Base-by-base conservation (phyloP, 768 basidiomycete genomes). In the Thelephora aurantiotincta region DNA sequence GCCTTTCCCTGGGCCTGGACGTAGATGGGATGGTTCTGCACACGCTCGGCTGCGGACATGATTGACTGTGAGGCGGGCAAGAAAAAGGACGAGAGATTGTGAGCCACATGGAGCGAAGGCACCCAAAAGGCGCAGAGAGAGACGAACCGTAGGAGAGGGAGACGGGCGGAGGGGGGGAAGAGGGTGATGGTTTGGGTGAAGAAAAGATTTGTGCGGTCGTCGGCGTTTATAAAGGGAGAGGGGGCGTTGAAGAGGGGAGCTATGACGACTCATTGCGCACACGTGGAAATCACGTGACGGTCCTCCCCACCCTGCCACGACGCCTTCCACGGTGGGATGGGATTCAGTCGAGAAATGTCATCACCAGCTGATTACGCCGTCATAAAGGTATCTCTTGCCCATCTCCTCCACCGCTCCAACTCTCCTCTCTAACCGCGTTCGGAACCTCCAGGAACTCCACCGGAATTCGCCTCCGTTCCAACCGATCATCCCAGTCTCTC, bases 1-100 rank as follows among this genome's bases (percentile, higher is more conserved):
- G 80, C 85, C 72, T 83, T 86, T 63, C 77, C 80, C 67, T 85
- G 80, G 20, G 78, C 89, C 67, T 93, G 86, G 57, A 85, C 55
- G 69, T 82, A 79, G 58, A 80, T 71, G 30, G 92, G 91, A 70
- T 94, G 92, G 61, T 85, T 81, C 68, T 90, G 82, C 54, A 92
- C 64, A 66, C 82, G 82, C 70, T 90, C 78, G 20, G 79, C 65
- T 50, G 85, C 78, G 55, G 86, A 86, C 85, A 88, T 88, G 66
- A 73, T 55, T 22, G 11, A 14, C 38, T 22, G 38, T 41, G 9
- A 37, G 16, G 14, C 38, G 9, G 9, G 9, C 26, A 4, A 30
- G 9, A 9, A 14, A 7, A 41, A 16, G 38, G 38, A 22, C 4
- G n/a, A n/a, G n/a, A n/a, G n/a, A n/a, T n/a, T n/a, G n/a, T n/a